These are phyloP conservation scores for Aspergillus latus DNA, from an alignment of 2,329 filamentous ascomycete species.

Conservation along the genomic window DNA sequence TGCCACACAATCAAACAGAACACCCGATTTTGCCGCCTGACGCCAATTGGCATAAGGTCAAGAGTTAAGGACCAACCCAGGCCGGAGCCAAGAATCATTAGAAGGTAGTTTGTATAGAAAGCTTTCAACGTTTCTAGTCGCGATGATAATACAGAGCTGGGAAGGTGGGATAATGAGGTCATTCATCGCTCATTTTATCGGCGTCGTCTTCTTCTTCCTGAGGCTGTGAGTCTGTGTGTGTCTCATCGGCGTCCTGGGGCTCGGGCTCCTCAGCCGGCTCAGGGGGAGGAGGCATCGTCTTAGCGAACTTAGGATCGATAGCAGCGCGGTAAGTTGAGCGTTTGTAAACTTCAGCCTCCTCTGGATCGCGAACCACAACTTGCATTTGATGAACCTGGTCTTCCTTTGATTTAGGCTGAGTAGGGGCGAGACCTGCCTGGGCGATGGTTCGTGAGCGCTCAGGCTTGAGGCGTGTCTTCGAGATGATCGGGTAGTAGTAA, in stretches of 20 bases:
- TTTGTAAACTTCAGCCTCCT: slow-evolving; percentile 50
- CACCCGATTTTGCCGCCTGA: slow-evolving; percentile 20
- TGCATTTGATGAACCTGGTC: slow-evolving; percentile 56
- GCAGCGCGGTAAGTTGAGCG: slow-evolving; percentile 46
- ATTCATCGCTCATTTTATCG: slow-evolving; percentile 26
- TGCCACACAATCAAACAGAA: slow-evolving; percentile 17
- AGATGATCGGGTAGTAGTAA: slow-evolving; percentile 62
- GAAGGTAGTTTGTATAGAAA: neutral
- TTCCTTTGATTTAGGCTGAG: slow-evolving; percentile 40
- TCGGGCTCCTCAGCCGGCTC: slow-evolving; percentile 17
- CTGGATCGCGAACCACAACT: slow-evolving; percentile 52
- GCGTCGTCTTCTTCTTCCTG: slow-evolving; percentile 17
- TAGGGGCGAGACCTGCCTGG: slow-evolving; percentile 42
- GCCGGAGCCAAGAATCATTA: no score
- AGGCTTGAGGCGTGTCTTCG: slow-evolving; percentile 57
- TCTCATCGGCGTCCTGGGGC: slow-evolving; percentile 2
- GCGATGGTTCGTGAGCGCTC: slow-evolving; percentile 47
- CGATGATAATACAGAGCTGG: neutral
- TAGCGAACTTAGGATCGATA: slow-evolving; percentile 47
- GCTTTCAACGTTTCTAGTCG: neutral
- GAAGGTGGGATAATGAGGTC: neutral
- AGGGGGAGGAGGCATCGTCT: slow-evolving; percentile 36
- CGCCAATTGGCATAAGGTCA: slow-evolving; percentile 2
- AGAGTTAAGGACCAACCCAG: neutral
- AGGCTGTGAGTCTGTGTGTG: slow-evolving; percentile 11